Evolutionary conservation across 23 red algal species (phyloP).

Genomic region (Cyanidioschyzon merolae): DNA sequence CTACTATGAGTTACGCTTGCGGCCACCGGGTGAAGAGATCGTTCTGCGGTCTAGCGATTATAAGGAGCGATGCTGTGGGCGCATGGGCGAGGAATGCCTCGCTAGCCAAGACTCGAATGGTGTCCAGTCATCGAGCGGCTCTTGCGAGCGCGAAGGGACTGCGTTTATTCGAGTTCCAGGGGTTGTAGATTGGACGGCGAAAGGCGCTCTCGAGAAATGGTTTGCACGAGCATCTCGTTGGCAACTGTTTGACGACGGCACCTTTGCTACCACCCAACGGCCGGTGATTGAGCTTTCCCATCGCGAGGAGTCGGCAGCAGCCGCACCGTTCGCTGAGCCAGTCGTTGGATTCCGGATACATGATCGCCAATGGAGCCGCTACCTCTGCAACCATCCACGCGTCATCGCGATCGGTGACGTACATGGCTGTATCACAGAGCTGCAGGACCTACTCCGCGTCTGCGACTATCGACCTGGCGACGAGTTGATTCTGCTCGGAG

Average conservation of each 20-base stretch:
- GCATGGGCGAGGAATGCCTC: background rate
- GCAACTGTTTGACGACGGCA: background rate
- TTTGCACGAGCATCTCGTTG: background rate
- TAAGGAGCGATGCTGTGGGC: background rate
- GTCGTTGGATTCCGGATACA: background rate
- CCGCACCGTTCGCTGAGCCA: background rate
- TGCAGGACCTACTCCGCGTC: constrained; percentile 60
- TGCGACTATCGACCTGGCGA: constrained; percentile 74
- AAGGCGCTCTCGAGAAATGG: background rate
- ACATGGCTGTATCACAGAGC: constrained; percentile 84
- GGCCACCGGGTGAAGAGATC: background rate
- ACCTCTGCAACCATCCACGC: constrained; percentile 41
- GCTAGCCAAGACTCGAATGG: background rate
- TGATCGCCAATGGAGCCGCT: background rate
- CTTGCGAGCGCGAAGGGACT: background rate
- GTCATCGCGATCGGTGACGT: constrained; percentile 97
- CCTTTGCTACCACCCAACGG: background rate
- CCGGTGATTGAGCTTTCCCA: background rate
- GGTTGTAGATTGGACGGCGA: background rate
- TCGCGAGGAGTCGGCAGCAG: background rate
- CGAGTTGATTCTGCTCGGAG: constrained; percentile 73
- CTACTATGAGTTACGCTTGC: background rate
- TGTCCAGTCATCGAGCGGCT: background rate
- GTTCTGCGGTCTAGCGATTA: background rate
- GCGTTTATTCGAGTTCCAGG: background rate